These are phyloP conservation scores for Erysimum cheiranthoides DNA, from an alignment of 345 rosid genomes.

Conservation along the genomic window DNA sequence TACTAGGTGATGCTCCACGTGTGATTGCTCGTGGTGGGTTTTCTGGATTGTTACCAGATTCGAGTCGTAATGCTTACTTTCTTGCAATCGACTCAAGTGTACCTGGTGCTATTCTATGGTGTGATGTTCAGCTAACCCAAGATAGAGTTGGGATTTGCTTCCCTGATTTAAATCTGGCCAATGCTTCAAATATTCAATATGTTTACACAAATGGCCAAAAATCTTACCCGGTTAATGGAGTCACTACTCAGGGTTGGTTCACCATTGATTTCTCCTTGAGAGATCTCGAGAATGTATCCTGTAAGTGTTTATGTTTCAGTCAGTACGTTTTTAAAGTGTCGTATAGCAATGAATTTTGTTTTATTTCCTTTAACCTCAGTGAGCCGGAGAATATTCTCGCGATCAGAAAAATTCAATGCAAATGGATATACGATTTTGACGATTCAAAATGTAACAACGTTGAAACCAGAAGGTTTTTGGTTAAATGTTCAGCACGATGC, in stretches of 20 bases:
- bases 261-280: constrained; percentile 56
- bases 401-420: too few species aligned
- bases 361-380: not conserved
- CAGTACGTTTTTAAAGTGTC: not conserved
- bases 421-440: constrained; percentile 46
- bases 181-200: constrained; percentile 31
- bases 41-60: constrained; percentile 78
- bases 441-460: too few species aligned
- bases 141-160: too few species aligned
- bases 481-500: too few species aligned
- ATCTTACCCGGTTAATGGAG: constrained; percentile 59
- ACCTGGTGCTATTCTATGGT: constrained; percentile 52
- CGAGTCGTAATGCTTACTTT: constrained; percentile 52
- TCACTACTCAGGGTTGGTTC: constrained; percentile 58
- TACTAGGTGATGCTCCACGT: constrained; percentile 59
- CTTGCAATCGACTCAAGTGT: constrained; percentile 43
- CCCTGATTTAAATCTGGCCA: too few species aligned
- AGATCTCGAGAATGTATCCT: constrained; percentile 24
- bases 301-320: constrained; percentile 54
- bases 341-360: too few species aligned
- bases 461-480: too few species aligned
- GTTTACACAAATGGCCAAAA: constrained; percentile 15
- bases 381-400: too few species aligned
- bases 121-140: constrained; percentile 85
- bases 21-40: constrained; percentile 89